Evolutionary conservation across 1,284 basidiomycete genomes (phyloP).

Genomic region (Cryptococcus sp.): DNA sequence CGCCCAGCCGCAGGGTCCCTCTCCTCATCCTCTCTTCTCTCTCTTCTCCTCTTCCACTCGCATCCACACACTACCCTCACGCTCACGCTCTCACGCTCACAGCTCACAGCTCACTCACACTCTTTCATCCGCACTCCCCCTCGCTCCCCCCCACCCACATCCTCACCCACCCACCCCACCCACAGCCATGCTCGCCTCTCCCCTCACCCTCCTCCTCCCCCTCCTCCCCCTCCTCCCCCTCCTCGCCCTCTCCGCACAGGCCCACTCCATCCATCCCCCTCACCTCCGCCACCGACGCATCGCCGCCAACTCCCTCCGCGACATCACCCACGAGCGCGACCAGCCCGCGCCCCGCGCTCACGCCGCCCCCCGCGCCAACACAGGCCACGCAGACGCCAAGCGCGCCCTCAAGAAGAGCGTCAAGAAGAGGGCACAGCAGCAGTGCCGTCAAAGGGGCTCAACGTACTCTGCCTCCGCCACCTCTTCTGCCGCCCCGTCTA

Average conservation of each 20-base stretch:
- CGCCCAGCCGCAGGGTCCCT: too few species aligned
- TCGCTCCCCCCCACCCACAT: too few species aligned
- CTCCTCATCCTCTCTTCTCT: too few species aligned
- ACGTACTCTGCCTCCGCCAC: slow-evolving; percentile 14
- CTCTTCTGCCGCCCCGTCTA: neutral
- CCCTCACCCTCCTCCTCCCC: slow-evolving; percentile 27
- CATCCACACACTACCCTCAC: too few species aligned
- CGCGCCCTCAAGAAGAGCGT: slow-evolving; percentile 26
- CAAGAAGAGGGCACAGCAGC: slow-evolving; percentile 23
- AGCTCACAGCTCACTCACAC: too few species aligned
- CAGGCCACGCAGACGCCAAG: slow-evolving; percentile 27
- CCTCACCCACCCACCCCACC: too few species aligned
- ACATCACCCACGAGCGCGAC: slow-evolving; percentile 8
- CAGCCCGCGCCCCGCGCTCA: slow-evolving; percentile 11
- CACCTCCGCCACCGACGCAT: slow-evolving; percentile 29
- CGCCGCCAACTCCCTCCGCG: slow-evolving; percentile 8
- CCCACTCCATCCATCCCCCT: slow-evolving; percentile 19
- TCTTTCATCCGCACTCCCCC: too few species aligned
- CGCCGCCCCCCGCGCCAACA: slow-evolving; percentile 18
- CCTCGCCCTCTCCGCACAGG: slow-evolving; percentile 22
- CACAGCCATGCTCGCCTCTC: slow-evolving; percentile 26
- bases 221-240: slow-evolving; percentile 33
- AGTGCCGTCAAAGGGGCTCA: slow-evolving; percentile 21
- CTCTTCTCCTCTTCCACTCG: too few species aligned
- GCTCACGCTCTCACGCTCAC: too few species aligned